Base-by-base conservation (phyloP, 257 asterid genomes). In the Linderniella brevidens region DNA sequence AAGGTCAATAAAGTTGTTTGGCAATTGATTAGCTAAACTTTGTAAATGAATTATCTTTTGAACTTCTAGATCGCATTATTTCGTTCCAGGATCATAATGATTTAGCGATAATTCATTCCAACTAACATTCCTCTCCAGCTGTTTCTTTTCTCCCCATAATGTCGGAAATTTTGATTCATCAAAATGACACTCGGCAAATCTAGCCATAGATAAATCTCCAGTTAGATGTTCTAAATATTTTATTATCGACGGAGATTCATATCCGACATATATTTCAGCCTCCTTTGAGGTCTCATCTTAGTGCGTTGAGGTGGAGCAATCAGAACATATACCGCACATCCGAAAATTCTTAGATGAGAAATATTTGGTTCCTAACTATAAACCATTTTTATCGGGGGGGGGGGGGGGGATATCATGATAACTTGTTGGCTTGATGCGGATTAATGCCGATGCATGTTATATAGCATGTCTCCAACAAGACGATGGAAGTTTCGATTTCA, bases 61-160 rank as follows among this genome's bases (percentile, higher is more conserved):
- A 39, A 39, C 43, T 39, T 39, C 43, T 39, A 39, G 43, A 2
- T 39, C 43, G 14, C 43, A 9, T 39, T 39, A 3, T 9, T 39
- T 39, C 14, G 43, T 39, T 11, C 43, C 5, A 39, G 43, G 43
- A 39, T 39, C 43, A 39, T 9, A n/a, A 39, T 39, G 43, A 3
- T 39, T 9, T 39, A 39, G 14, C 9, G 43, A 39, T 39, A 39
- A 39, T 39, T 39, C 43, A 39, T 39, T 39, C 43, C 43, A 39
- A 11, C 43, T 39, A 39, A 39, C 9, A 9, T 39, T 39, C 3
- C 14, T 39, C 9, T 39, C 43, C 43, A 39, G 43, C 10, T 39
- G 43, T n/a, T 39, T 39, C 12, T n/a, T 39, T n/a, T 39, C 43
- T 2, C 43, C 43, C 43, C 43, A 3, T 39, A 39, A 39, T 39